phyloP scores from a whole-genome alignment of 73 alveolate species.

The Symbiodinium pilosum region DNA sequence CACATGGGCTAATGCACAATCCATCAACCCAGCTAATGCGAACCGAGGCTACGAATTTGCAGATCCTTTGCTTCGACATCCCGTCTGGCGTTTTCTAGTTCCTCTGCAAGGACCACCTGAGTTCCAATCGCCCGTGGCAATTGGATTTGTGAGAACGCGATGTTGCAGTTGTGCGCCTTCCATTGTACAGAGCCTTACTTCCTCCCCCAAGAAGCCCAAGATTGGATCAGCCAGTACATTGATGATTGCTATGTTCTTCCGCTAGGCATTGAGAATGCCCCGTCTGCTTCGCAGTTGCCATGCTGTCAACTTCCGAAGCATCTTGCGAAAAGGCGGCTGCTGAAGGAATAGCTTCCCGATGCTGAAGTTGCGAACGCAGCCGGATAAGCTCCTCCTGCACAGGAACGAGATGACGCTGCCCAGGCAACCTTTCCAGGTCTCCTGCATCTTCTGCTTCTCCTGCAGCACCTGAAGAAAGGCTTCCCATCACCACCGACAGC shows the following conservation, averaged over 20 bases:
- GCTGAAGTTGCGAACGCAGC: conserved; percentile 53
- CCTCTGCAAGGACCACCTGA: conserved; percentile 59
- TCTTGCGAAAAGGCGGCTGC: neutral
- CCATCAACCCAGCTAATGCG: too few relatives aligned
- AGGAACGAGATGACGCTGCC: neutral
- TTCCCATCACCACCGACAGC: too few relatives aligned
- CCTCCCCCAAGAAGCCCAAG: too few relatives aligned
- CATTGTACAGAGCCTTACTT: too few relatives aligned
- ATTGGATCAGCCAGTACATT: too few relatives aligned
- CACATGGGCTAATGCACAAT: too few relatives aligned
- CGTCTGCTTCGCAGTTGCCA: too few relatives aligned
- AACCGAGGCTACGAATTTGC: conserved; percentile 16
- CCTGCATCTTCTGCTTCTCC: conserved; percentile 78
- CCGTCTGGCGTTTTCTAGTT: conserved; percentile 26
- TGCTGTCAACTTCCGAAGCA: too few relatives aligned
- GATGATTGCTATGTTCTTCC: too few relatives aligned
- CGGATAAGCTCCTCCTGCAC: conserved; percentile 67
- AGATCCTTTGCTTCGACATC: conserved; percentile 73
- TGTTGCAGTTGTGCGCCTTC: neutral
- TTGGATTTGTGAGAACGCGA: neutral
- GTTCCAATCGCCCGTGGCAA: too few relatives aligned
- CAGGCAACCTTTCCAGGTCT: neutral
- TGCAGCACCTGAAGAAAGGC: conserved; percentile 13
- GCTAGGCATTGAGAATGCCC: too few relatives aligned
- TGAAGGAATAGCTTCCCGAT: conserved; percentile 68